Conservation (phyloP, 139 green algal genomes). For the Eudorina sp. region DNA sequence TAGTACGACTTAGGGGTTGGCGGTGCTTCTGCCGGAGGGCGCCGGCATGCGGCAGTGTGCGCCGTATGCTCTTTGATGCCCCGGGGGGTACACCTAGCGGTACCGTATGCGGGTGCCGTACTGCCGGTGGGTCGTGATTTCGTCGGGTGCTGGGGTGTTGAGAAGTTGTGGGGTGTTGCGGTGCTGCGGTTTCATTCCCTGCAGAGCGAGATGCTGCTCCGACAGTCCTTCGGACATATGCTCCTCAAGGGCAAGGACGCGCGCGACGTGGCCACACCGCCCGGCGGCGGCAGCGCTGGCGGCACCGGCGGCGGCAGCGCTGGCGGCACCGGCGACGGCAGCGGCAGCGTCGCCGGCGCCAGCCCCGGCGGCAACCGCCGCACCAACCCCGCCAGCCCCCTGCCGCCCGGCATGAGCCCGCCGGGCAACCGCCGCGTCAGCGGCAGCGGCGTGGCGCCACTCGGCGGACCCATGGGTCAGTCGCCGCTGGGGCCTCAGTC, state of each 20-base stretch:
- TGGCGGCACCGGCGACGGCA: not conserved
- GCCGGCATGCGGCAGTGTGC: too few species aligned
- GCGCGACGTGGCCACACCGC: not conserved
- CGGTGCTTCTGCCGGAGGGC: too few species aligned
- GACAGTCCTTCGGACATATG: slow-evolving; percentile 29
- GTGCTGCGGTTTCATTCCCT: too few species aligned
- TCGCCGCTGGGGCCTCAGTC: not conserved
- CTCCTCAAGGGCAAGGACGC: not conserved
- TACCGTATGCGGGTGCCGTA: too few species aligned
- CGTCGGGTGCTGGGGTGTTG: too few species aligned
- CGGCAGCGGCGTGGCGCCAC: not conserved
- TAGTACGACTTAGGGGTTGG: too few species aligned
- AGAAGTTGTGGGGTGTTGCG: too few species aligned
- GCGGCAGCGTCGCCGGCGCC: not conserved
- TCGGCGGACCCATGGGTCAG: not conserved
- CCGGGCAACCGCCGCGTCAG: not conserved
- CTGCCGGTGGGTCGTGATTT: too few species aligned
- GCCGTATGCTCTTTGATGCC: too few species aligned
- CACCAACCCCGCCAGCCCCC: not conserved
- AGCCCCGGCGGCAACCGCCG: not conserved
- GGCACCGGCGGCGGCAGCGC: not conserved
- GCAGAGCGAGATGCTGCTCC: slow-evolving; percentile 35
- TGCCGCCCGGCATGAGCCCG: not conserved
- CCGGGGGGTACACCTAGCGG: too few species aligned
- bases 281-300: not conserved